Evolutionary conservation across 345 rosid genomes (phyloP).

Genomic region (Pugionium dolabratum): DNA sequence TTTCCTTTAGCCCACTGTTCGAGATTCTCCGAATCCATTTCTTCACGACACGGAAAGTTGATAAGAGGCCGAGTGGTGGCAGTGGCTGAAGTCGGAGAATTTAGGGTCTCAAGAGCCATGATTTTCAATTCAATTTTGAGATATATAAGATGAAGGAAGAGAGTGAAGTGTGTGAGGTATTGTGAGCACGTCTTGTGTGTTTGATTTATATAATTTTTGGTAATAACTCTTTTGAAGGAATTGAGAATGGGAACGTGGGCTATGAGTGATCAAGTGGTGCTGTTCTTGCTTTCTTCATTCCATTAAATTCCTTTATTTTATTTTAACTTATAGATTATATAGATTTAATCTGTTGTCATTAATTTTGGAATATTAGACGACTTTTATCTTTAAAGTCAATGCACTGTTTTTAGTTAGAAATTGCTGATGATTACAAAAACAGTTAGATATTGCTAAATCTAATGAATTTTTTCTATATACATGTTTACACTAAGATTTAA

Average conservation of each 20-base stretch:
- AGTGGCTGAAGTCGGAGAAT: conserved; percentile 51
- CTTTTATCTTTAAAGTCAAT: conserved; percentile 25
- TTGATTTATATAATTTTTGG: background rate
- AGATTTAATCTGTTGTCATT: background rate
- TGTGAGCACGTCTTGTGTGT: conserved; percentile 44
- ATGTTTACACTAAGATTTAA: too few relatives aligned
- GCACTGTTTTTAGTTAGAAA: conserved; percentile 8
- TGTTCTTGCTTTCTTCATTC: conserved; percentile 38
- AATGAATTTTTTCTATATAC: too few relatives aligned
- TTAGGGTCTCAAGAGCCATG: conserved; percentile 56
- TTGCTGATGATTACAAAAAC: too few relatives aligned
- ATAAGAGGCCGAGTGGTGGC: conserved; percentile 43
- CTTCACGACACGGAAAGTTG: conserved; percentile 36
- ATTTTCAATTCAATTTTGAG: background rate
- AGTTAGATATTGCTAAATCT: too few relatives aligned
- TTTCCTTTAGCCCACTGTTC: conserved; percentile 85
- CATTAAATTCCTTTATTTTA: conserved; percentile 30
- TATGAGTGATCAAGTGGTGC: conserved; percentile 48
- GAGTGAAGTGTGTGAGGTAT: conserved; percentile 44
- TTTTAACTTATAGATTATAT: background rate
- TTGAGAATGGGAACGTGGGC: conserved; percentile 46
- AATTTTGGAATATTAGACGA: too few relatives aligned
- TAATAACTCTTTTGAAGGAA: conserved; percentile 17
- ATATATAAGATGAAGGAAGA: background rate
- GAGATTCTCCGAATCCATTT: conserved; percentile 43